Percentiles rank a stretch among this genome's conserved stretches.
phyloP scores from a whole-genome alignment of 139 green algal species.

The Choricystis sp. region DNA sequence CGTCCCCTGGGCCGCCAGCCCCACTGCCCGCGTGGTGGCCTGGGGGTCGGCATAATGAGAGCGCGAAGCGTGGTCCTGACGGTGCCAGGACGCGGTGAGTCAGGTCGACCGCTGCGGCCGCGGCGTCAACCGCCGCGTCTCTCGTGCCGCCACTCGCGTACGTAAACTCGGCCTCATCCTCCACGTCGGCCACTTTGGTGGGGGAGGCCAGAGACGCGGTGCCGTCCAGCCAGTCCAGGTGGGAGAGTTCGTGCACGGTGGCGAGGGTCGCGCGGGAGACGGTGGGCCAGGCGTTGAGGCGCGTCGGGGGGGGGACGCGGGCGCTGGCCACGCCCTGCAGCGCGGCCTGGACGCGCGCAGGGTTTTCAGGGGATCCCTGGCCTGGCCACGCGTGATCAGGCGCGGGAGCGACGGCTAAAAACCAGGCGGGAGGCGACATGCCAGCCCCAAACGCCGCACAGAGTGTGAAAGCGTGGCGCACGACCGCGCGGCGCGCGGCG shows the following conservation, averaged over 20 bases:
- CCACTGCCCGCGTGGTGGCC: background rate
- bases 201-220: background rate
- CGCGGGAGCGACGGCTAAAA: too few relatives aligned
- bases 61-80: background rate
- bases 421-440: too few relatives aligned
- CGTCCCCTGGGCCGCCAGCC: background rate
- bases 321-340: too few relatives aligned
- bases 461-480: too few relatives aligned
- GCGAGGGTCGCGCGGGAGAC: background rate
- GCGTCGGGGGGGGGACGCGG: too few relatives aligned
- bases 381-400: too few relatives aligned
- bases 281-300: too few relatives aligned
- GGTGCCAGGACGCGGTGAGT: too few relatives aligned
- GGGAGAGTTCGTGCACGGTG: background rate
- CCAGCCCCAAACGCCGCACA: too few relatives aligned
- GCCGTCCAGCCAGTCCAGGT: background rate
- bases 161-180: background rate
- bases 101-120: background rate
- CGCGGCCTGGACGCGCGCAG: too few relatives aligned
- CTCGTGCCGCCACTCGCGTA: background rate
- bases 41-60: background rate
- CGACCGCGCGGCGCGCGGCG: too few relatives aligned
- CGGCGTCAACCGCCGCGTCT: background rate
- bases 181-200: background rate
- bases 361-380: too few relatives aligned